Evolutionary conservation across 2,329 filamentous ascomycete genomes (phyloP).

Genomic region (Botryotinia globosa): DNA sequence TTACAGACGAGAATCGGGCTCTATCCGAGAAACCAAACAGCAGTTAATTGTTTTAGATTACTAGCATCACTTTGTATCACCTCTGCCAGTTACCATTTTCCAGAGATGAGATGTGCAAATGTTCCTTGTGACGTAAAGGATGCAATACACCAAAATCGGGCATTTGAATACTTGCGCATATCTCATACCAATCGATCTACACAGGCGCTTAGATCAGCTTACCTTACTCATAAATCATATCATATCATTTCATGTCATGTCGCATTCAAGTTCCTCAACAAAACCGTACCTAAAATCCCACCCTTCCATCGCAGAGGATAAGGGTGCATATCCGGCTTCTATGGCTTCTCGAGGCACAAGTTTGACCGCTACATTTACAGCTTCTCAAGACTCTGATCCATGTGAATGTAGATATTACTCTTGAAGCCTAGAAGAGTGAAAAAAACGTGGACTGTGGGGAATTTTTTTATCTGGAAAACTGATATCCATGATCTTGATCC

Average conservation of each 20-base stretch:
- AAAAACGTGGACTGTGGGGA: constrained; percentile 17
- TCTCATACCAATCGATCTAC: background rate
- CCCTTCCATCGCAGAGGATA: background rate
- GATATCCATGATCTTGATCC: background rate
- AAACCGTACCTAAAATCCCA: background rate
- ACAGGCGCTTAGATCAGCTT: constrained; percentile 20
- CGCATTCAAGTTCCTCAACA: background rate
- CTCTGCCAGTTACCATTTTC: background rate
- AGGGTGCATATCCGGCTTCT: background rate
- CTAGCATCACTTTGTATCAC: constrained; percentile 8
- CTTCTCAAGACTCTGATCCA: background rate
- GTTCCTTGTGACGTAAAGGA: constrained; percentile 11
- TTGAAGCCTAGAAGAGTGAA: background rate
- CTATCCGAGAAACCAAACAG: constrained; percentile 3
- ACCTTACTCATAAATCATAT: background rate
- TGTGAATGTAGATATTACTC: background rate
- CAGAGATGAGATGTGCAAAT: constrained; percentile 7
- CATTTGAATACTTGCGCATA: constrained; percentile 13
- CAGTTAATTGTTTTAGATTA: constrained; percentile 15
- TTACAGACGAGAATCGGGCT: constrained; percentile 29
- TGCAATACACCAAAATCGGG: background rate
- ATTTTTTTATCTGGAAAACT: background rate
- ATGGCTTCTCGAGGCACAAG: background rate
- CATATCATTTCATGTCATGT: background rate
- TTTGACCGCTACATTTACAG: constrained; percentile 20